Evolutionary conservation across 1,284 basidiomycete species (phyloP), one percentile per base, ranked within the genome.

Genomic region (Serendipita sp.): DNA sequence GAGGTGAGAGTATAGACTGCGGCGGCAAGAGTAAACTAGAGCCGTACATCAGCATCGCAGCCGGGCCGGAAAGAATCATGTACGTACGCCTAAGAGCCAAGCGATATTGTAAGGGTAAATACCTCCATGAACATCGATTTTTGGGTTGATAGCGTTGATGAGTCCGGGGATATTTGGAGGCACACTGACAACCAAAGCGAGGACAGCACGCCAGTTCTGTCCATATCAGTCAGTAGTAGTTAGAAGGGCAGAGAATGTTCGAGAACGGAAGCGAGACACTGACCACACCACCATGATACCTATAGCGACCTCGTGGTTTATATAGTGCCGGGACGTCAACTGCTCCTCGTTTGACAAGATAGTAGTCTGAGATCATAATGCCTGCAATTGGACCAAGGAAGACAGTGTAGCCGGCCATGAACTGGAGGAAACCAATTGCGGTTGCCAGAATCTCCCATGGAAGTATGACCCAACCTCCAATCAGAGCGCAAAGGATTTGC

Each of bases 171-270:
- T 70, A 64, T 79, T 82, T 1, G 84, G 85, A 0, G 79, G 77
- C 1, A 87, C 81, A 0, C 85, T 82, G 62, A 79, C 71, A 15
- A 88, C 68, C 61, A 88, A 73, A 0, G 87, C 81, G 0, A 82
- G 75, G 12, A 80, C 78, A 1, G 86, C 85, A 42, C 87, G 76
- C 84, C 83, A 88, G 71, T 89, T 89, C 85, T 88, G 67, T 42
- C 53, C 13, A 41, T 13, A 41, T 41, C 38, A 41, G 38, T 13
- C 38, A 5, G 38, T 5, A 41, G 1, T 41, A 6, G n/a, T 49
- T n/a, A 49, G 17, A 17, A 49, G 6, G 17, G n/a, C 5, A 10
- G 17, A 49, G 45, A 22, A 6, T 49, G 45, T 17, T 8, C 5
- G 45, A 49, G 45, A 17, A 22, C 5, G 64, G 50, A 1, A 26